Conservation (phyloP, 768 basidiomycete genomes). For the Rhizopogon vesiculosus region DNA sequence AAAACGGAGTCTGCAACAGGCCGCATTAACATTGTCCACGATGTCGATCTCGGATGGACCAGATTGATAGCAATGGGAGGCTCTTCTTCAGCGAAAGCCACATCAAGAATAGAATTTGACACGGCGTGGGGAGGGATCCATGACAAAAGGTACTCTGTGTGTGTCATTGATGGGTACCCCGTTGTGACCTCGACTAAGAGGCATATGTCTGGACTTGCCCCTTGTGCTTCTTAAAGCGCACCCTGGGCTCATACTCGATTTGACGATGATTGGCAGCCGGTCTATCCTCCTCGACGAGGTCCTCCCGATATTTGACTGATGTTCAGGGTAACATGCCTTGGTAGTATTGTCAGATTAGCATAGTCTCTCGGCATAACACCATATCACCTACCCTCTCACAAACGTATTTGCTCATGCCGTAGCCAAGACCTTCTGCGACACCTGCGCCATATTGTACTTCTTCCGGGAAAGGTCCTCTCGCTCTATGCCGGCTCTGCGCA, state of each 20-base stretch:
- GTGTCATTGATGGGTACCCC: neutral
- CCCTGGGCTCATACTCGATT: slow-evolving; percentile 23
- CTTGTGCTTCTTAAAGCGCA: slow-evolving; percentile 27
- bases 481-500: slow-evolving; percentile 13
- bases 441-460: slow-evolving; percentile 21
- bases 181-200: neutral
- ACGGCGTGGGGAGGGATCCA: slow-evolving; percentile 28
- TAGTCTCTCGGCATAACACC: neutral
- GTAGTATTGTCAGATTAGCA: neutral
- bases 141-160: slow-evolving; percentile 21
- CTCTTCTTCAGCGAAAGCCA: slow-evolving; percentile 11
- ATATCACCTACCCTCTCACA: slow-evolving; percentile 11
- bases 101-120: slow-evolving; percentile 24
- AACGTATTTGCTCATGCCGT: slow-evolving; percentile 31
- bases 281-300: slow-evolving; percentile 13
- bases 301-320: slow-evolving; percentile 32
- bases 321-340: slow-evolving; percentile 24
- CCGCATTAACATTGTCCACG: slow-evolving; percentile 27
- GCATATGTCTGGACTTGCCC: slow-evolving; percentile 21
- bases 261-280: slow-evolving; percentile 27
- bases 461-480: slow-evolving; percentile 26
- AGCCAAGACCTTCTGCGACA: slow-evolving; percentile 30
- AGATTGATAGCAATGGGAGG: slow-evolving; percentile 29
- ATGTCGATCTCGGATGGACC: slow-evolving; percentile 31
- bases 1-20: slow-evolving; percentile 16